These are phyloP conservation scores for Omphalotus guepiniiformis DNA, from an alignment of 768 basidiomycete species.

Conservation along the genomic window DNA sequence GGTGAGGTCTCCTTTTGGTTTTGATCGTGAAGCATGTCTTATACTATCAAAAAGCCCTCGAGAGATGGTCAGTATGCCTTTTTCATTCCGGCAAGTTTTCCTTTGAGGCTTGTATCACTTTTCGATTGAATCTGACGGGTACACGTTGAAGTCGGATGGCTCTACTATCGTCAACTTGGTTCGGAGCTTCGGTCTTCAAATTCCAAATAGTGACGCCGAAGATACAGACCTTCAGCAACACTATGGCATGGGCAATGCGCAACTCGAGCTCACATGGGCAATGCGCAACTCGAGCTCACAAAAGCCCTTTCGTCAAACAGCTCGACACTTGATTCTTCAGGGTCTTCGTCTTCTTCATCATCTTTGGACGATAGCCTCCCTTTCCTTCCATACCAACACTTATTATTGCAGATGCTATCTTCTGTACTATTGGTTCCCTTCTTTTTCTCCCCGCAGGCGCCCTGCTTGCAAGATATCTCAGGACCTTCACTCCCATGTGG, in stretches of 20 bases:
- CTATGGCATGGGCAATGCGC: not conserved
- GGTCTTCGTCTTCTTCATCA: too few species aligned
- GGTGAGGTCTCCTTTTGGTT: not conserved
- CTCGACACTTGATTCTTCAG: not conserved
- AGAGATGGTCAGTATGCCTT: not conserved
- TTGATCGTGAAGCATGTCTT: not conserved
- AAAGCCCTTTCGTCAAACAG: not conserved
- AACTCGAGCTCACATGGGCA: not conserved
- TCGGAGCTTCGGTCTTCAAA: not conserved
- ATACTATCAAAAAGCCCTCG: not conserved
- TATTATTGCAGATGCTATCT: constrained; percentile 53
- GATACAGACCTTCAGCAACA: not conserved
- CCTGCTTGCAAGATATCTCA: constrained; percentile 46
- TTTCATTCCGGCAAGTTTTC: not conserved
- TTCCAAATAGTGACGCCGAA: not conserved
- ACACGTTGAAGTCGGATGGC: not conserved
- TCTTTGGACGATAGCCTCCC: too few species aligned
- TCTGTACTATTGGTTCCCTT: constrained; percentile 47
- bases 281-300: not conserved
- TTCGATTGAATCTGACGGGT: not conserved
- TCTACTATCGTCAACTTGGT: not conserved
- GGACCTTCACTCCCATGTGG: constrained; percentile 48
- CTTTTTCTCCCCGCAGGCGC: constrained; percentile 49
- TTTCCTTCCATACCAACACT: constrained; percentile 42
- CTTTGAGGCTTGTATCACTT: not conserved